Base-by-base conservation (phyloP, 495 filamentous ascomycete genomes). In the Paragyromitra xinjiangensis region DNA sequence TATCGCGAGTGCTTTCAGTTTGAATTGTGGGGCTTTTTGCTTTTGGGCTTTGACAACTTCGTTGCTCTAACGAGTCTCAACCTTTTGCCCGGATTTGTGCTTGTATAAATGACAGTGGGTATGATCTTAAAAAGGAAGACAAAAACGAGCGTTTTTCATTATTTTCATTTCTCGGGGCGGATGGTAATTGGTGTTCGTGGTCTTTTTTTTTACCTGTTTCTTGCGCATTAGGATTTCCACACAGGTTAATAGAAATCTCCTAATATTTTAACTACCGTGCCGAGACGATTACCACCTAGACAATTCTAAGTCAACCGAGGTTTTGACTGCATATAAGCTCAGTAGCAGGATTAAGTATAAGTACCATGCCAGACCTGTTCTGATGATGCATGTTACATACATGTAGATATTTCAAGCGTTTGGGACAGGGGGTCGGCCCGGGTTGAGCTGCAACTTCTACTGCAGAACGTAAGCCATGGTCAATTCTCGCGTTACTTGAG, bases 11-110 rank as follows among this genome's bases (percentile, higher is more conserved):
- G 40, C 11, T 51, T 6, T 34, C 16, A 4, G 24, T 53, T 66
- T 62, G 56, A 26, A 29, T 40, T 34, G 24, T 70, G 56, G 44
- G 45, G 12, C 24, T 67, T 55, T 56, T 59, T 71, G 42, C 59
- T 73, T 66, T 14, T 39, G 7, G 22, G 24, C 61, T 34, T 61
- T 34, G 53, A 24, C 9, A 7, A 42, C 8, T 63, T 40, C 37
- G 8, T 63, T 63, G n/a, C 29, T 63, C 16, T 63, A 9, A 14
- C 40, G 14, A 16, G 40, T 59, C 53, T 59, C 24, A 16, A 7
- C 53, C 26, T 45, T 45, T 69, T 45, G 14, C 44, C 48, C 12
- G n/a, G 34, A 24, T 42, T 58, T 44, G 50, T 45, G 51, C 42
- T 59, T 45, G 56, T 69, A 24, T n/a, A 51, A 51, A 44, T 19